Evolutionary conservation across 2,329 filamentous ascomycete genomes (phyloP).

Genomic region (Cordyceps cicadae): DNA sequence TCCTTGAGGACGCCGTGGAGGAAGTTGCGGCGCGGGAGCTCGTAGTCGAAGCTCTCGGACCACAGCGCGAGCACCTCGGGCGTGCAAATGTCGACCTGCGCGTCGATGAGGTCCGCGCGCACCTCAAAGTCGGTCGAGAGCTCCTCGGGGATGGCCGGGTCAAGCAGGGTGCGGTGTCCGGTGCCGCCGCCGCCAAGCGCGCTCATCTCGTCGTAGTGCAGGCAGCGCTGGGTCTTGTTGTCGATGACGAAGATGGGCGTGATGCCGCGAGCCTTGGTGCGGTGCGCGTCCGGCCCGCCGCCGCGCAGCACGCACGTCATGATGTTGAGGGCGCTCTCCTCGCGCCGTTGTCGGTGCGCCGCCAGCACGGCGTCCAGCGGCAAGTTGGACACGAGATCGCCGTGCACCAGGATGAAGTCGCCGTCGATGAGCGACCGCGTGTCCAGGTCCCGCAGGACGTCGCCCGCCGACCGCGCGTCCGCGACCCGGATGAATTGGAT

Average conservation of each 20-base stretch:
- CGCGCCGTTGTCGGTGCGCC: constrained; percentile 70
- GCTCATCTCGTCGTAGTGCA: constrained; percentile 91
- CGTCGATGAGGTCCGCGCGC: constrained; percentile 82
- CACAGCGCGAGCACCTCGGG: constrained; percentile 90
- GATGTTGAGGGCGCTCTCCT: constrained; percentile 84
- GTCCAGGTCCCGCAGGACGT: constrained; percentile 91
- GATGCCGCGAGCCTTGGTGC: constrained; percentile 62
- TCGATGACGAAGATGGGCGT: constrained; percentile 84
- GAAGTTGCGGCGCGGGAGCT: constrained; percentile 80
- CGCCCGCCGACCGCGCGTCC: constrained; percentile 78
- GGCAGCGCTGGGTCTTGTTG: constrained; percentile 65
- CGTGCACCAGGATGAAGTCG: constrained; percentile 88
- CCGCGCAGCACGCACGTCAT: constrained; percentile 93
- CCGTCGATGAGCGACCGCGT: constrained; percentile 74
- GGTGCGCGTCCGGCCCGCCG: constrained; percentile 59
- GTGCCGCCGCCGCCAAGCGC: constrained; percentile 50
- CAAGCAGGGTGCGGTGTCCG: constrained; percentile 61
- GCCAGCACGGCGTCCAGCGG: constrained; percentile 71
- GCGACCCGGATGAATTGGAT: constrained; percentile 78
- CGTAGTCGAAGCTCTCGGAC: constrained; percentile 97
- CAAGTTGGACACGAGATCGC: constrained; percentile 85
- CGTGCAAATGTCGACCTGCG: constrained; percentile 93
- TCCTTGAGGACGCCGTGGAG: constrained; percentile 90
- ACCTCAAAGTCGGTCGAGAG: constrained; percentile 68
- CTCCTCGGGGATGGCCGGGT: constrained; percentile 67